These are phyloP conservation scores for Fragilaria radians DNA, from an alignment of 108 stramenopile species.

Conservation along the genomic window DNA sequence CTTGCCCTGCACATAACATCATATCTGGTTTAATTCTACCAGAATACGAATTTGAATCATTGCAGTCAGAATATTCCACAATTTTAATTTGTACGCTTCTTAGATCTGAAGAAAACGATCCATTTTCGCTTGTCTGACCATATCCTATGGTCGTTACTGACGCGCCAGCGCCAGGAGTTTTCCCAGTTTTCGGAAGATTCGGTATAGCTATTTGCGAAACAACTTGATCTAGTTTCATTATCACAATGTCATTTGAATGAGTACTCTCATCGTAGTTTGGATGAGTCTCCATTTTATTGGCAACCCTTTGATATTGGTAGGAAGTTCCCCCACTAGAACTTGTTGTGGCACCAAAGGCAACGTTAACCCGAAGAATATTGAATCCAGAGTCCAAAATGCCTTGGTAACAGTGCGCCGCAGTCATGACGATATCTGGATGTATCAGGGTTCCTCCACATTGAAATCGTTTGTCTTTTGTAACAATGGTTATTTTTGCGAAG, in stretches of 20 bases:
- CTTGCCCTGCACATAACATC: slow-evolving; percentile 19
- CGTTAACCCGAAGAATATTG: background rate
- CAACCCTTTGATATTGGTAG: background rate
- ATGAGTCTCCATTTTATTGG: background rate
- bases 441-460: slow-evolving; percentile 7
- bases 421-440: background rate
- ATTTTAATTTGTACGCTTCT: background rate
- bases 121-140: background rate
- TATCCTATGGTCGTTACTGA: background rate
- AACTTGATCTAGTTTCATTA: slow-evolving; percentile 1
- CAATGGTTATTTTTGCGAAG: background rate
- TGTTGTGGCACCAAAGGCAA: background rate
- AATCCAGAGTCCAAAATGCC: background rate
- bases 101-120: background rate
- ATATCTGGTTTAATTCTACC: background rate
- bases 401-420: slow-evolving; percentile 5
- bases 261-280: slow-evolving; percentile 1
- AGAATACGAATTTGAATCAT: background rate
- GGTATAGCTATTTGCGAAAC: background rate
- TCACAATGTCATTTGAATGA: background rate
- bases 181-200: background rate
- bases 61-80: background rate
- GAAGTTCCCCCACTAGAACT: background rate
- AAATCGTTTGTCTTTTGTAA: background rate
- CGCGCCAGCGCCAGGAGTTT: background rate